Percentiles rank a stretch among this genome's conserved stretches.
Conservation (phyloP, 176 grass and related monocot species). For the Zea luxurians region DNA sequence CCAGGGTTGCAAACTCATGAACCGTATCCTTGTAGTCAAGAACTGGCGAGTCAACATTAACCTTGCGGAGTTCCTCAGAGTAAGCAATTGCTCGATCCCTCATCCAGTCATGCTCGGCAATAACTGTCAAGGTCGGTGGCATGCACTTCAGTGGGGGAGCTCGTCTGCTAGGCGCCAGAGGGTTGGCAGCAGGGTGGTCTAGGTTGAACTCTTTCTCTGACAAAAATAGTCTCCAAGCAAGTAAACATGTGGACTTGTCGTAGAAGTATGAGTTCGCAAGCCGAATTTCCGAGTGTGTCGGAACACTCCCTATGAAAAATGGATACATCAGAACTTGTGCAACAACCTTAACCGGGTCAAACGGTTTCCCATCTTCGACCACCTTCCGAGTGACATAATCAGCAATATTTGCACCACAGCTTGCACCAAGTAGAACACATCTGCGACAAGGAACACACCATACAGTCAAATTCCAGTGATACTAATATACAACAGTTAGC, state of each 20-base stretch:
- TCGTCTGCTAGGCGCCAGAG: slow-evolving; percentile 54
- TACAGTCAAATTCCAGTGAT: slow-evolving; percentile 17
- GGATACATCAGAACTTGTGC: slow-evolving; percentile 98
- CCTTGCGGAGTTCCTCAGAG: slow-evolving; percentile 84
- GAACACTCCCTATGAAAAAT: slow-evolving; percentile 77
- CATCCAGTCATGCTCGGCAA: slow-evolving; percentile 98
- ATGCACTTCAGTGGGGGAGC: slow-evolving; percentile 71
- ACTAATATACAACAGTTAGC: background rate
- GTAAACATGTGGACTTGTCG: slow-evolving; percentile 78
- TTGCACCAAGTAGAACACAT: slow-evolving; percentile 88
- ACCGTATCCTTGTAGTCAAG: slow-evolving; percentile 90
- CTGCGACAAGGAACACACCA: slow-evolving; percentile 39
- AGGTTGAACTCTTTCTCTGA: slow-evolving; percentile 75
- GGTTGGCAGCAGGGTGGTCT: slow-evolving; percentile 82
- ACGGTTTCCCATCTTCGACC: slow-evolving; percentile 58
- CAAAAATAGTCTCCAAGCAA: slow-evolving; percentile 88
- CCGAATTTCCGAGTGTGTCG: slow-evolving; percentile 90
- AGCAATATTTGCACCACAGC: slow-evolving; percentile 86
- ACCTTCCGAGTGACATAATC: slow-evolving; percentile 77
- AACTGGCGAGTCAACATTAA: slow-evolving; percentile 84
- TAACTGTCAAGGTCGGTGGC: slow-evolving; percentile 78
- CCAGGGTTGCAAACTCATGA: slow-evolving; percentile 81
- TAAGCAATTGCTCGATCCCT: slow-evolving; percentile 89
- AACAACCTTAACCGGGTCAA: slow-evolving; percentile 76
- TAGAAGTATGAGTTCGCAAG: slow-evolving; percentile 94